These are phyloP conservation scores for Torulaspora pretoriensis DNA, from an alignment of 1,139 yeast species.

Conservation along the genomic window DNA sequence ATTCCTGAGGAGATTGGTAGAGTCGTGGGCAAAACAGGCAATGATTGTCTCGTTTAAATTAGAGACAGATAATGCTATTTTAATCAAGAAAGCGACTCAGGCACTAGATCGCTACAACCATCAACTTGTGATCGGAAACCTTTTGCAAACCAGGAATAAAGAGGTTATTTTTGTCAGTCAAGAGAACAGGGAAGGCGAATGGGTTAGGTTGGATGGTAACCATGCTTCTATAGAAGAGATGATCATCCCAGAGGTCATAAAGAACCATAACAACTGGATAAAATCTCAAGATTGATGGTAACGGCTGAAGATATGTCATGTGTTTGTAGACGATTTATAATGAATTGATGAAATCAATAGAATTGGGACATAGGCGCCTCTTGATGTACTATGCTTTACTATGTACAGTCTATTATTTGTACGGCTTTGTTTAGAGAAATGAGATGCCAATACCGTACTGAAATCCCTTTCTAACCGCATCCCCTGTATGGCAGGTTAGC, in stretches of 20 bases:
- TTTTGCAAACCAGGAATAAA: conserved; percentile 79
- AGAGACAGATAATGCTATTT: conserved; percentile 74
- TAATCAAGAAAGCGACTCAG: conserved; percentile 67
- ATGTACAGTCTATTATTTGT: neutral
- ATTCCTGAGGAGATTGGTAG: conserved; percentile 80
- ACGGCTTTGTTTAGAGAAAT: conserved; percentile 48
- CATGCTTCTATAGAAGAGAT: conserved; percentile 38
- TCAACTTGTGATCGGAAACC: conserved; percentile 90
- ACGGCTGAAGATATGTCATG: no score
- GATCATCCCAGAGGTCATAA: conserved; percentile 69
- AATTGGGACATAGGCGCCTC: neutral
- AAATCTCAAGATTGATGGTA: conserved; percentile 10
- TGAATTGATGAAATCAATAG: neutral
- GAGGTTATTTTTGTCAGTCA: conserved; percentile 84
- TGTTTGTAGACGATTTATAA: neutral
- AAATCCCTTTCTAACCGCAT: conserved; percentile 72
- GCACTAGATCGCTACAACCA: conserved; percentile 86
- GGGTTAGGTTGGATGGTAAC: conserved; percentile 49
- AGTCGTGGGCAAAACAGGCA: conserved; percentile 91
- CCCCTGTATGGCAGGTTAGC: conserved; percentile 57
- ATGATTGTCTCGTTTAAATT: conserved; percentile 93
- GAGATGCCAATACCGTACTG: conserved; percentile 92
- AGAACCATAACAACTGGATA: conserved; percentile 61
- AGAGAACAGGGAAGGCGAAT: conserved; percentile 37
- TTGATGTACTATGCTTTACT: neutral